These are phyloP conservation scores for Crithidia expoeki DNA, from an alignment of 208 protist genomes.

Conservation along the genomic window DNA sequence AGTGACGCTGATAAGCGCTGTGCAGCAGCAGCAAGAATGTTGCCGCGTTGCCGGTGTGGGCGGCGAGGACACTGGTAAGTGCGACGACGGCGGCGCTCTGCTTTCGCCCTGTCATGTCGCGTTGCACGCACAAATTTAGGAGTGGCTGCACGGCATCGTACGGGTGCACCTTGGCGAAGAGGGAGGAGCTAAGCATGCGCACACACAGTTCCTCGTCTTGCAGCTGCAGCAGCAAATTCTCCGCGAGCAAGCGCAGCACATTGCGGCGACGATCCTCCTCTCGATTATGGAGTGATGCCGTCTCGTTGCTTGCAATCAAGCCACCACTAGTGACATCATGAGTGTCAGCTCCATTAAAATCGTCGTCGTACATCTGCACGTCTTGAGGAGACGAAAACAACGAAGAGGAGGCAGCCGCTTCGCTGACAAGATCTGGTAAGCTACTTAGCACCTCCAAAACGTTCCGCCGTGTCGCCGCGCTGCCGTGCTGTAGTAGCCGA, in stretches of 20 bases:
- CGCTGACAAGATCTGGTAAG: slow-evolving; percentile 47
- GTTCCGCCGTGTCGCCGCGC: slow-evolving; percentile 54
- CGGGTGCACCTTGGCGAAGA: slow-evolving; percentile 82
- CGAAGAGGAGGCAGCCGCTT: not conserved
- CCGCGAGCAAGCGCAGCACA: slow-evolving; percentile 65
- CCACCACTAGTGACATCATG: not conserved
- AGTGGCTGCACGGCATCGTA: slow-evolving; percentile 76
- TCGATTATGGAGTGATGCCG: not conserved
- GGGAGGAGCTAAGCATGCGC: slow-evolving; percentile 59
- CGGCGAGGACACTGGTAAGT: slow-evolving; percentile 48
- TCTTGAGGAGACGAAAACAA: no score
- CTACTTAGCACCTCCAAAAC: slow-evolving; percentile 72
- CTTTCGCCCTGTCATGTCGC: slow-evolving; percentile 51
- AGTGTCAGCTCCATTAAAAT: not conserved
- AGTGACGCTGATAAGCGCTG: slow-evolving; percentile 18
- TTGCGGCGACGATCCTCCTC: slow-evolving; percentile 42
- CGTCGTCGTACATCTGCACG: not conserved
- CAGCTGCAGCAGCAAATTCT: slow-evolving; percentile 75
- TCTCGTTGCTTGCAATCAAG: not conserved
- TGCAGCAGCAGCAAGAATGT: slow-evolving; percentile 20
- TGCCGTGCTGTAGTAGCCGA: slow-evolving; percentile 65
- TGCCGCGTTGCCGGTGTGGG: slow-evolving; percentile 47
- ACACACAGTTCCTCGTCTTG: slow-evolving; percentile 80
- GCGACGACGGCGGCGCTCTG: slow-evolving; percentile 55
- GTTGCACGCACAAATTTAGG: slow-evolving; percentile 53